Conservation (phyloP, 345 rosid species). For the Acer saccharum region DNA sequence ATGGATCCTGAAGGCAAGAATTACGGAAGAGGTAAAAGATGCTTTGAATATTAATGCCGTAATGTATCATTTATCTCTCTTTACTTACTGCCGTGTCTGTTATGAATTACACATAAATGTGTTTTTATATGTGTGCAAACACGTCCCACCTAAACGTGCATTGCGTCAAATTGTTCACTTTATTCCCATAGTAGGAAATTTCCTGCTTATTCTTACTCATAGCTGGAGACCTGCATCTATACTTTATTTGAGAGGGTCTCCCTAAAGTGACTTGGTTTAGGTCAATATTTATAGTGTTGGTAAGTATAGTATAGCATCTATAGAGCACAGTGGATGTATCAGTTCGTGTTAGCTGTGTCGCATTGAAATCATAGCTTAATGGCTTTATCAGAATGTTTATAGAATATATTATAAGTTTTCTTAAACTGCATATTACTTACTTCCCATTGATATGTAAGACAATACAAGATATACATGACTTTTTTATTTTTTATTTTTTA, state of each 20-base stretch:
- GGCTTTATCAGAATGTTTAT: not conserved
- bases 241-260: not conserved
- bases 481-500: not conserved
- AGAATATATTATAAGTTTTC: not conserved
- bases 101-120: too few relatives aligned
- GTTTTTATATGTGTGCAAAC: not conserved
- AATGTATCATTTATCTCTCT: not conserved
- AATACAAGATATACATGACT: not conserved
- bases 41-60: constrained; percentile 2
- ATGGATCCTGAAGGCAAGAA: constrained; percentile 75
- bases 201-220: not conserved
- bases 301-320: not conserved
- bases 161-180: not conserved
- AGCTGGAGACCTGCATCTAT: not conserved
- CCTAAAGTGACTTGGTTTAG: not conserved
- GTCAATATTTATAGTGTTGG: not conserved
- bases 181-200: not conserved
- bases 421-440: not conserved
- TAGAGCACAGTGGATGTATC: not conserved
- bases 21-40: constrained; percentile 62
- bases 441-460: not conserved
- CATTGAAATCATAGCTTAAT: not conserved
- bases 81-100: not conserved
- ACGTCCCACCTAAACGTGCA: not conserved
- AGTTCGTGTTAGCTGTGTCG: not conserved